Base-by-base conservation (phyloP, 371 early-diverging fungal genomes). In the Rhizopus arrhizus region DNA sequence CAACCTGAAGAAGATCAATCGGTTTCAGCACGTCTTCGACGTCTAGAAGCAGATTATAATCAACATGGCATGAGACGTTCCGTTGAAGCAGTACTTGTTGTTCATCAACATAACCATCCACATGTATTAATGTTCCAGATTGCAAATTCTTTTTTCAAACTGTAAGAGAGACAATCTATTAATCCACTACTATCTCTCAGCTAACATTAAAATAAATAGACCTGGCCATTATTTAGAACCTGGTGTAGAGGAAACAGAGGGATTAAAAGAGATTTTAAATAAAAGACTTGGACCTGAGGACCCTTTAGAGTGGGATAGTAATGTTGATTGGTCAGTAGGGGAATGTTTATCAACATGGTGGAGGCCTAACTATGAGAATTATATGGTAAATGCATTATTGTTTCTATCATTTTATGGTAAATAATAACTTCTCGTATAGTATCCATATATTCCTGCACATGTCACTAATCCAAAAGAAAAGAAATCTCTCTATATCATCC, bases 21-120 rank as follows among this genome's bases (percentile, higher is more conserved):
- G 3, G 87, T 89, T 1, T 70, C 81, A 13, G 85, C 89, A 29
- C 83, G 90, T 8, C 65, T 91, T 41, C 68, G 78, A 33, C 71
- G 90, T 9, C 72, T 91, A 57, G 81, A 86, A 69, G 63, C 72
- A 52, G 90, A 91, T 46, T 91, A 86, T 66, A 83, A 82, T 15
- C 66, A 67, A 16, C 75, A 81, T 32, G 93, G 93, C 28, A 86
- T 86, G 84, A 77, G 91, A 50, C 62, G 73, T 7, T 84, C 88
- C 1, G 92, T 92, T 6, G 91, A 91, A 68, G 93, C 83, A 6
- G 87, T 91, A 0, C 64, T 93, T 15, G 81, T 92, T 2, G 89
- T 91, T 22, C 92, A 93, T 72, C 90, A 90, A 59, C 90, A 92
- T 65, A 85, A 85, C 47, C 91, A 91, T 75, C 92, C 93, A 9